These are phyloP conservation scores for Mucor racemosus DNA, from an alignment of 371 early-diverging fungal genomes.

Conservation along the genomic window DNA sequence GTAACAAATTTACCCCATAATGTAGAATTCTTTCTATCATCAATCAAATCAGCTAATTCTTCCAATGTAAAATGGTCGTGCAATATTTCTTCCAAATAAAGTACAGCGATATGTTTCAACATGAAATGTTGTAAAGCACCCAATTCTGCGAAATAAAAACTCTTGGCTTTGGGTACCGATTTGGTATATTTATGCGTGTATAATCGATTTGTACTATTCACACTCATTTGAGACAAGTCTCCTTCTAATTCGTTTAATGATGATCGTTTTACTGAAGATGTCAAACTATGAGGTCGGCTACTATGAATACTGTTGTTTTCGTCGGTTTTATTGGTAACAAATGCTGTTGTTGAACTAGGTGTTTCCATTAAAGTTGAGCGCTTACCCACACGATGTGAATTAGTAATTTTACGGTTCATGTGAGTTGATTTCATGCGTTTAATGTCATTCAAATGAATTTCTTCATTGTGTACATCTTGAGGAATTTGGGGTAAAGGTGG, in stretches of 20 bases:
- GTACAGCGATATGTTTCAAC: constrained; percentile 85
- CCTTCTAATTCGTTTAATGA: constrained; percentile 15
- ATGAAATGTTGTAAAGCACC: constrained; percentile 84
- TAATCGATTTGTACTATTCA: constrained; percentile 10
- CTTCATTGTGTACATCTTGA: constrained; percentile 34
- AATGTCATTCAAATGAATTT: constrained; percentile 60
- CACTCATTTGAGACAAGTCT: constrained; percentile 13
- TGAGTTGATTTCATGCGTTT: constrained; percentile 68
- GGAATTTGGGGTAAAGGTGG: constrained; percentile 8
- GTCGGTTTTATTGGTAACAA: constrained; percentile 29
- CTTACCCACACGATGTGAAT: constrained; percentile 61
- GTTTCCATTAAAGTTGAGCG: constrained; percentile 65
- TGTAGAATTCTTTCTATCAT: constrained; percentile 66
- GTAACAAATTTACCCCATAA: constrained; percentile 79
- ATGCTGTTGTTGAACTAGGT: constrained; percentile 45
- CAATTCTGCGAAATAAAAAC: constrained; percentile 78
- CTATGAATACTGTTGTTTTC: background rate
- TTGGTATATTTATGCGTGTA: constrained; percentile 35
- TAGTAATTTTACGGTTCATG: constrained; percentile 59
- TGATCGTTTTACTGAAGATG: constrained; percentile 6
- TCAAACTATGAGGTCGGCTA: constrained; percentile 14
- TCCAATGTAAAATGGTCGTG: constrained; percentile 66
- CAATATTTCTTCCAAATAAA: constrained; percentile 75
- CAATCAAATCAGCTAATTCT: constrained; percentile 76
- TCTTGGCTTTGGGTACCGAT: constrained; percentile 46